Evolutionary conservation across 1,284 basidiomycete species (phyloP), one percentile per base, ranked within the genome.

Genomic region (Tetrapyrgos nigripes): DNA sequence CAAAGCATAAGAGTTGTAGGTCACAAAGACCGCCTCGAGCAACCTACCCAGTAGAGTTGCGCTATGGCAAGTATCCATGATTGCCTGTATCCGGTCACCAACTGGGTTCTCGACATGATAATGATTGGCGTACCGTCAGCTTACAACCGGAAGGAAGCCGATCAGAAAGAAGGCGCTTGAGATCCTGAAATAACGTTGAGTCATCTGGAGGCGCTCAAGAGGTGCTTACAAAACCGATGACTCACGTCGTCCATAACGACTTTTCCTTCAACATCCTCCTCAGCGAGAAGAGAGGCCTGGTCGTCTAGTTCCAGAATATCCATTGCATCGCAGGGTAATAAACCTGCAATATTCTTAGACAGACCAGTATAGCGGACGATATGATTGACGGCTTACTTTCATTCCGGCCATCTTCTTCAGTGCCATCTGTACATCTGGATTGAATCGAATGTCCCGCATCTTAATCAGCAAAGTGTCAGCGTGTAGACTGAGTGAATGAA

Each of bases 361-460:
- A 14, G 11, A 50, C 19, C 3, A 35, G 19, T 11, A 56, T 17
- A 27, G 28, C 13, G 6, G 26, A 10, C 31, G n/a, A 26, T 17
- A 48, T 33, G 6, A 37, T n/a, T 6, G 11, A 21, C 13, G n/a
- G 23, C 56, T 14, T 49, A 53, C 62, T 33, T 50, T 63, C 62
- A 37, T 59, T 59, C 23, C 43, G 17, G 10, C 55, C 59, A 53
- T 63, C 62, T 45, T 61, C 56, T 35, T 63, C 59, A 17, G 53
- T 59, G 8, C 52, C 50, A 35, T 60, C 53, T 6, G 35, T 28
- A 28, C 52, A 58, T 13, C 37, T 17, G 17, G 50, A 45, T 49
- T 63, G 59, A n/a, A 29, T 33, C 6, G 59, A 49, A 40, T 63
- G 62, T 17, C 62, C 62, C 5, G 62, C 47, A 50, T 61, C 62